Evolutionary conservation across 257 asterid species (phyloP).

Genomic region (Vinca minor): DNA sequence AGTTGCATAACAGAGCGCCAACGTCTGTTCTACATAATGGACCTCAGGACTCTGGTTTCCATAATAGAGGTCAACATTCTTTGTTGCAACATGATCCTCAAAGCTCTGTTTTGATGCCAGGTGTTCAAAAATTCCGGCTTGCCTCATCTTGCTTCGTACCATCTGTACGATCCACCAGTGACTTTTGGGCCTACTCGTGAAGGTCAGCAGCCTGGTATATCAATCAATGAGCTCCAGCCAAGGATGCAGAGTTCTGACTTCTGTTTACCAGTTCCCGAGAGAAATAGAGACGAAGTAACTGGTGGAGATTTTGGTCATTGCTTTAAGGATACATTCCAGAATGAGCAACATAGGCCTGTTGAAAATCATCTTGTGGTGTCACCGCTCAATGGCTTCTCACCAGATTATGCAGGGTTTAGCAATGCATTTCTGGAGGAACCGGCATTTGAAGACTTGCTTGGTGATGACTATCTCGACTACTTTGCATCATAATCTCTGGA

Average conservation of each 20-base stretch:
- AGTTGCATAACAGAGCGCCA: conserved; percentile 24
- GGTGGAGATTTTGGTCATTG: conserved; percentile 18
- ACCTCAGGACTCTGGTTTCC: conserved; percentile 14
- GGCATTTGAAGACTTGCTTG: conserved; percentile 18
- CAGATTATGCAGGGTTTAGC: conserved; percentile 26
- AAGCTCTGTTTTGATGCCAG: conserved; percentile 22
- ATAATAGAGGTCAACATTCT: conserved; percentile 22
- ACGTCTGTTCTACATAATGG: conserved; percentile 20
- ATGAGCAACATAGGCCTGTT: conserved; percentile 22
- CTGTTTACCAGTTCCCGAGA: conserved; percentile 9
- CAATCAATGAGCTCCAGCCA: conserved; percentile 27
- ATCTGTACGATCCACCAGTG: conserved; percentile 25
- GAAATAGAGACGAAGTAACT: conserved; percentile 17
- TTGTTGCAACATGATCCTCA: conserved; percentile 30
- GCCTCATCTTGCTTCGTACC: conserved; percentile 28
- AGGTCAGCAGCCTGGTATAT: conserved; percentile 25
- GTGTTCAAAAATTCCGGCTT: conserved; percentile 27
- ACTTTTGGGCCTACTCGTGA: conserved; percentile 26
- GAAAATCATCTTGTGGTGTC: conserved; percentile 34
- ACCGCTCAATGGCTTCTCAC: conserved; percentile 33
- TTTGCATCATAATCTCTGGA: conserved; percentile 33
- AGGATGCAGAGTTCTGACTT: conserved; percentile 21
- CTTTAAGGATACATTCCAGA: conserved; percentile 20
- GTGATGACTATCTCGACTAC: conserved; percentile 34
- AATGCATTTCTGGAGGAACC: conserved; percentile 42